These are phyloP conservation scores for Dicorynia guianensis DNA, from an alignment of 306 rosid genomes.

Conservation along the genomic window DNA sequence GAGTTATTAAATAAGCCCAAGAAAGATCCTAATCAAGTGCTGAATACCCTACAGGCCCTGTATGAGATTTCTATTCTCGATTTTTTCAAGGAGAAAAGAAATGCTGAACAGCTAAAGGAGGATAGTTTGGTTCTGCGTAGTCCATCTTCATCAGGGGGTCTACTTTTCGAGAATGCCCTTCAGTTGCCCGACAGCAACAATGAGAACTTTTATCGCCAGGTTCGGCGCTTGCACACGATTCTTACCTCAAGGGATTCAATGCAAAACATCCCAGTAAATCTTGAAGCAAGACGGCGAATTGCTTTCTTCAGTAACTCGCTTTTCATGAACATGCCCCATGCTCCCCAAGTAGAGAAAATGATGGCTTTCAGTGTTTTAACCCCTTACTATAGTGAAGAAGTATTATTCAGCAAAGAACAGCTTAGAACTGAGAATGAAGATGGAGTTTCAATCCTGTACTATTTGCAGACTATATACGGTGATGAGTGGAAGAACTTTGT, in stretches of 20 bases:
- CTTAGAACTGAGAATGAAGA: constrained; percentile 93
- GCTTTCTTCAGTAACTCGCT: constrained; percentile 95
- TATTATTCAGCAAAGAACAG: constrained; percentile 77
- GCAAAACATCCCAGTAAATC: constrained; percentile 87
- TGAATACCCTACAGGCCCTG: constrained; percentile 88
- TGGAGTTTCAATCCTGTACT: constrained; percentile 82
- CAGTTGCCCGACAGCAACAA: constrained; percentile 66
- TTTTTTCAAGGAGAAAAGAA: constrained; percentile 80
- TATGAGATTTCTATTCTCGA: constrained; percentile 85
- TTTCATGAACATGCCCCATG: constrained; percentile 95
- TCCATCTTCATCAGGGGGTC: constrained; percentile 59
- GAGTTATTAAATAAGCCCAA: constrained; percentile 69
- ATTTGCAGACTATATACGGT: constrained; percentile 84
- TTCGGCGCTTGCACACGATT: constrained; percentile 85
- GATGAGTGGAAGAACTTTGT: constrained; percentile 95
- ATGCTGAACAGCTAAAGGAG: constrained; percentile 64
- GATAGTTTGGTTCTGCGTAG: constrained; percentile 82
- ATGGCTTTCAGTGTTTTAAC: constrained; percentile 95
- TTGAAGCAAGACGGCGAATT: constrained; percentile 96
- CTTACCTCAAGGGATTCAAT: constrained; percentile 90
- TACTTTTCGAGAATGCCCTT: constrained; percentile 78
- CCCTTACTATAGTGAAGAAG: constrained; percentile 92
- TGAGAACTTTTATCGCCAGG: constrained; percentile 82
- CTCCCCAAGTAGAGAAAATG: constrained; percentile 99
- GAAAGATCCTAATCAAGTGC: constrained; percentile 69